These are phyloP conservation scores for Talaromyces sp. DNA, from an alignment of 2,329 filamentous ascomycete species.

Conservation along the genomic window DNA sequence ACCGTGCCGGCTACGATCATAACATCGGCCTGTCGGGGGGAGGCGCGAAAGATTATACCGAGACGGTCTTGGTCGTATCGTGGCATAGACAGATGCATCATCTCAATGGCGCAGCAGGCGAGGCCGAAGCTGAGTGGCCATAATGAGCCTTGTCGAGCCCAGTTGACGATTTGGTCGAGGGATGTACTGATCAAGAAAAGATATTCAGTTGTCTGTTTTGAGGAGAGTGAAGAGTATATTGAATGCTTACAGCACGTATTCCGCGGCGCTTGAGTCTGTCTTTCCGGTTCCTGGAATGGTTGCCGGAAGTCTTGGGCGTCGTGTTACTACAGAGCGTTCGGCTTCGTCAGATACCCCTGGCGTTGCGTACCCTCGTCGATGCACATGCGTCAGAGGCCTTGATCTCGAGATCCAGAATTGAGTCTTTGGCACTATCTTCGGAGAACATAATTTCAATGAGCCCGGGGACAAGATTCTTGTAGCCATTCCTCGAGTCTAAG, in stretches of 20 bases:
- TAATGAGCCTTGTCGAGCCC: conserved; percentile 76
- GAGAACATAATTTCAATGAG: background rate
- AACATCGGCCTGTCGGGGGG: conserved; percentile 80
- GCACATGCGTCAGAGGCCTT: background rate
- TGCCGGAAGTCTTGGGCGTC: background rate
- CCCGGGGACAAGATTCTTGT: background rate
- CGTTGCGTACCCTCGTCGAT: background rate
- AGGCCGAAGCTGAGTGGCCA: conserved; percentile 89
- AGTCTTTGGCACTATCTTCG: too few species aligned
- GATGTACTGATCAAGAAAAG: background rate
- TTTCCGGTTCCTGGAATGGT: background rate
- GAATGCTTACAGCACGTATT: background rate
- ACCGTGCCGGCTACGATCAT: conserved; percentile 93
- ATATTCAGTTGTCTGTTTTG: background rate
- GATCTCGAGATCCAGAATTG: background rate
- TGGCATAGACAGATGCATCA: conserved; percentile 87
- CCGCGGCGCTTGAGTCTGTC: background rate
- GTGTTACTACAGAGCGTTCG: background rate
- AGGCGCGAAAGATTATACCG: conserved; percentile 87
- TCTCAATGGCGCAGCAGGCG: conserved; percentile 84
- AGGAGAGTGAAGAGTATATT: background rate
- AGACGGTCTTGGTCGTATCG: conserved; percentile 86
- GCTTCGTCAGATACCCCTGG: background rate
- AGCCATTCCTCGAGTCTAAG: background rate
- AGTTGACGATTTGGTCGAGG: conserved; percentile 76